Percentiles rank a stretch among this genome's conserved stretches.
Evolutionary conservation across 1,139 yeast species (phyloP).

Genomic region (Wickerhamomyces sp.): DNA sequence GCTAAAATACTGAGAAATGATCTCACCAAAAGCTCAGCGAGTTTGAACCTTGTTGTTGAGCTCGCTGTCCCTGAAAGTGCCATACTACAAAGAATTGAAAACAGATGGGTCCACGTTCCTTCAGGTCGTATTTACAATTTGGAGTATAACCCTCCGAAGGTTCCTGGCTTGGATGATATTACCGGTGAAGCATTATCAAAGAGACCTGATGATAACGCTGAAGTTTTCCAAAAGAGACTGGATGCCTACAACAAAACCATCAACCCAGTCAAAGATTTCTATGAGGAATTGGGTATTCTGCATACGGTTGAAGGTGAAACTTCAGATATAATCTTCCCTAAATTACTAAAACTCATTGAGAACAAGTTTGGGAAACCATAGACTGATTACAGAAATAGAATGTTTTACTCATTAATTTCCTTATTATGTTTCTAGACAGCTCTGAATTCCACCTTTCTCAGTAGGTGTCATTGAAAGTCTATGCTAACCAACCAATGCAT

Average conservation of each 20-base stretch:
- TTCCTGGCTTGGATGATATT: conserved; percentile 73
- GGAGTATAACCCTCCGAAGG: conserved; percentile 85
- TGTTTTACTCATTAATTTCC: not conserved
- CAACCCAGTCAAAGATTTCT: conserved; percentile 61
- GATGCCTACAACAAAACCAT: conserved; percentile 56
- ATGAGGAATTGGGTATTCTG: conserved; percentile 47
- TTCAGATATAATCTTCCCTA: conserved; percentile 79
- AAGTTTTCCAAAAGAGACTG: conserved; percentile 63
- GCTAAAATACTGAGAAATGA: conserved; percentile 54
- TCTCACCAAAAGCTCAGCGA: conserved; percentile 35
- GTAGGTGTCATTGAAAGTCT: not conserved
- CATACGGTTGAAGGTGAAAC: conserved; percentile 66
- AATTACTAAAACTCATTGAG: conserved; percentile 42
- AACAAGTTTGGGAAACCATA: conserved; percentile 12
- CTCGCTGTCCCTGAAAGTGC: conserved; percentile 77
- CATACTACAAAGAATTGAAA: conserved; percentile 75
- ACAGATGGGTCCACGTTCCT: conserved; percentile 77
- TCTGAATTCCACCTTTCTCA: not conserved
- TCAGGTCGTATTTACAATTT: conserved; percentile 85
- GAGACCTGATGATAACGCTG: conserved; percentile 75
- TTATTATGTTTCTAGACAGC: not conserved
- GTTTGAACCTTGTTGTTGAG: conserved; percentile 72
- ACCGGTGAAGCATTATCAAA: conserved; percentile 83
- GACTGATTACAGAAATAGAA: not conserved
- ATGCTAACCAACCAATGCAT: conserved; percentile 20